A percentile compares a stretch with the other conserved stretches of the same genome.
Evolutionary conservation across 345 rosid species (phyloP).

Genomic region (Dipteronia dyeriana): DNA sequence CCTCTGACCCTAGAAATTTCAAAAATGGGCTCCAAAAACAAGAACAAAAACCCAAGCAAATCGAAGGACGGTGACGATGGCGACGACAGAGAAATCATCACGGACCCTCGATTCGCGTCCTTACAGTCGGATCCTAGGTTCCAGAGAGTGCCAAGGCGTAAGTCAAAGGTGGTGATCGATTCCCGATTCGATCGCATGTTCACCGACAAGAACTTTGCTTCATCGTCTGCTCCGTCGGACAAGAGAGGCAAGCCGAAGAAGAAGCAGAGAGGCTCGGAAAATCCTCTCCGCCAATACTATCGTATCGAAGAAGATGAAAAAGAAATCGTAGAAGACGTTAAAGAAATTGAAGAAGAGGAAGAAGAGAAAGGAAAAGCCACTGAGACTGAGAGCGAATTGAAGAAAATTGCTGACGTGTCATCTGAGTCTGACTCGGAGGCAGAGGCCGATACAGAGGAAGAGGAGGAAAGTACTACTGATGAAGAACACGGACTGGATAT

Average conservation of each 20-base stretch:
- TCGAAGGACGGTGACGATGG: background rate
- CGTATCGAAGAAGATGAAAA: slow-evolving; percentile 42
- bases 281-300: slow-evolving; percentile 66
- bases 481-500: slow-evolving; percentile 59
- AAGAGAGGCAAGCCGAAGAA: slow-evolving; percentile 77
- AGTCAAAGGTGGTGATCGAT: slow-evolving; percentile 70
- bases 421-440: slow-evolving; percentile 19
- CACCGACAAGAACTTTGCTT: slow-evolving; percentile 56
- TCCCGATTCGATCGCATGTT: slow-evolving; percentile 64
- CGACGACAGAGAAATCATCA: slow-evolving; percentile 34
- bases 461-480: slow-evolving; percentile 43
- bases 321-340: slow-evolving; percentile 15
- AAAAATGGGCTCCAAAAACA: slow-evolving; percentile 41
- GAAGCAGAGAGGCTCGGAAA: slow-evolving; percentile 32
- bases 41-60: slow-evolving; percentile 21
- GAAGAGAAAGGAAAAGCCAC: slow-evolving; percentile 29
- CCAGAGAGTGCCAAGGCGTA: slow-evolving; percentile 66
- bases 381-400: slow-evolving; percentile 20
- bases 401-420: slow-evolving; percentile 14
- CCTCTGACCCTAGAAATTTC: background rate
- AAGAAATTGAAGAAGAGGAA: slow-evolving; percentile 10
- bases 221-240: slow-evolving; percentile 61
- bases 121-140: slow-evolving; percentile 84
- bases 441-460: slow-evolving; percentile 48
- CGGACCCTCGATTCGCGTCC: slow-evolving; percentile 68